phyloP scores from a whole-genome alignment of 108 stramenopile species.

The Ochromonas danica region DNA sequence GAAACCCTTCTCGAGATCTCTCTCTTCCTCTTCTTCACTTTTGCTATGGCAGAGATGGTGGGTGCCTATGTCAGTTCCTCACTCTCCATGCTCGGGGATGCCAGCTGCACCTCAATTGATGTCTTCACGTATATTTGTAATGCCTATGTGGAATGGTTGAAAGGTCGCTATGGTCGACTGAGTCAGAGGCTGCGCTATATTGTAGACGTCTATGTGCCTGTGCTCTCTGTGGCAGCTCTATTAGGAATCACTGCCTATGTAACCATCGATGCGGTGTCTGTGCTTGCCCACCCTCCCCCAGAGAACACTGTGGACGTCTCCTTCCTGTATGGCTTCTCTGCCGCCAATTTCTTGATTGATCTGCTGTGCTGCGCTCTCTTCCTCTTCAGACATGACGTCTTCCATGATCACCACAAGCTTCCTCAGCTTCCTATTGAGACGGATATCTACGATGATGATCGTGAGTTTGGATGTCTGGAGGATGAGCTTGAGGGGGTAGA shows the following conservation, averaged over 20 bases:
- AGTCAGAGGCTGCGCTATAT: not conserved
- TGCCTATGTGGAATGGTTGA: constrained; percentile 18
- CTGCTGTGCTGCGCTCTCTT: not conserved
- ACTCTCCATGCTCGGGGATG: not conserved
- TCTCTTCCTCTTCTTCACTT: not conserved
- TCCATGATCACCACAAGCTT: not conserved
- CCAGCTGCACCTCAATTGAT: not conserved
- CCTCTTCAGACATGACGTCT: not conserved
- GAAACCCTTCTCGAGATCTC: not conserved
- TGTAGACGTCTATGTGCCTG: not conserved
- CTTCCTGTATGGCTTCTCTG: not conserved
- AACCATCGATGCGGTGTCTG: not conserved
- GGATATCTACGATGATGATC: not conserved
- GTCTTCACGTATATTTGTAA: constrained; percentile 2
- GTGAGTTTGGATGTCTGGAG: not conserved
- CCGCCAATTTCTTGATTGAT: constrained; percentile 5
- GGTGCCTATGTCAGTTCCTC: constrained; percentile 10
- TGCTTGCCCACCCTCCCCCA: not conserved
- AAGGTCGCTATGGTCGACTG: not conserved
- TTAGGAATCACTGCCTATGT: not conserved
- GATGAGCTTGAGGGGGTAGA: not conserved
- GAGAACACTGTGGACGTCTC: not conserved
- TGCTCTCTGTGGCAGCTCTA: not conserved
- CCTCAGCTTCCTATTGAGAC: not conserved
- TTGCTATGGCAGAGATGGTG: not conserved